Conservation (phyloP, 371 early-diverging fungal species). For the Rhizopus stolonifer region DNA sequence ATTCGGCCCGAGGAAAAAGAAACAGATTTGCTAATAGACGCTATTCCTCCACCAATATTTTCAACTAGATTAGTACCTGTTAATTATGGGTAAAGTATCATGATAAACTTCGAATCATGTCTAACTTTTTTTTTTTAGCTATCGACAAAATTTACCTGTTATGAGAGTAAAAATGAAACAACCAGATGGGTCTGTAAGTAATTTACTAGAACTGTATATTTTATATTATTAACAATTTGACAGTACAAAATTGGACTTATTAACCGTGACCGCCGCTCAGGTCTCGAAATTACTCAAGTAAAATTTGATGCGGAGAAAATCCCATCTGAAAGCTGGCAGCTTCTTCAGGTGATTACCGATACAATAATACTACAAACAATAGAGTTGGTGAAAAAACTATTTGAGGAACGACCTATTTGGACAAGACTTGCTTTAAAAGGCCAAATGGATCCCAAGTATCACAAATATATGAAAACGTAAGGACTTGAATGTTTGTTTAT, state of each 20-base stretch:
- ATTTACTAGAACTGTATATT: neutral
- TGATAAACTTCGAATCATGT: too few species aligned
- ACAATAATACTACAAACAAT: neutral
- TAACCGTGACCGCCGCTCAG: slow-evolving; percentile 4
- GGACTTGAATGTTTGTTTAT: too few species aligned
- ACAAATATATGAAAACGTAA: slow-evolving; percentile 24
- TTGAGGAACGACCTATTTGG: slow-evolving; percentile 60
- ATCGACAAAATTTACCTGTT: slow-evolving; percentile 50
- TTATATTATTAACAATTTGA: neutral
- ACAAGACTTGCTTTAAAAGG: slow-evolving; percentile 43
- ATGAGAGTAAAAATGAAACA: slow-evolving; percentile 45
- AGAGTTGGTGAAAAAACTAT: slow-evolving; percentile 22
- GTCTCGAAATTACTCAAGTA: slow-evolving; percentile 1
- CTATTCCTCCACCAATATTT: slow-evolving; percentile 60
- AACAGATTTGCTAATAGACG: slow-evolving; percentile 15
- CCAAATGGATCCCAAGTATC: slow-evolving; percentile 21
- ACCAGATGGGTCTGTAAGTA: slow-evolving; percentile 49
- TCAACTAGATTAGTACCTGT: slow-evolving; percentile 39
- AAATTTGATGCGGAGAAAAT: slow-evolving; percentile 17
- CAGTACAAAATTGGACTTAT: slow-evolving; percentile 35
- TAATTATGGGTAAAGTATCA: slow-evolving; percentile 48
- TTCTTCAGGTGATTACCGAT: neutral
- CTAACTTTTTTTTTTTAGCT: slow-evolving; percentile 30
- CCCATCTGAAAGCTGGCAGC: slow-evolving; percentile 16
- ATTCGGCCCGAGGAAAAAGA: slow-evolving; percentile 24